Percentiles rank a stretch among this genome's conserved stretches.
phyloP scores from a whole-genome alignment of 177 flowering plant species.

The Telopea speciosissima region DNA sequence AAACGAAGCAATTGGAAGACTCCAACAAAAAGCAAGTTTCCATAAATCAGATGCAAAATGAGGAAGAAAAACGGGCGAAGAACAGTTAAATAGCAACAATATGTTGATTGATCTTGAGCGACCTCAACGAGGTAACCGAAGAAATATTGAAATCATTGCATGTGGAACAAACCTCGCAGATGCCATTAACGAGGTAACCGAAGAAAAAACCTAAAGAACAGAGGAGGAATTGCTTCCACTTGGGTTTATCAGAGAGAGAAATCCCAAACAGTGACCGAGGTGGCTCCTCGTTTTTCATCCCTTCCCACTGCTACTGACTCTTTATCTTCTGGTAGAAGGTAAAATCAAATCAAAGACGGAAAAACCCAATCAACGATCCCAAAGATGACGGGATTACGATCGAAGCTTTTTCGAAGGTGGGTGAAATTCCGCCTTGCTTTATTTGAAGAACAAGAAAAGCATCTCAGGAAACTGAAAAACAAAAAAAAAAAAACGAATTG shows the following conservation, averaged over 20 bases:
- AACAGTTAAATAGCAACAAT: no score
- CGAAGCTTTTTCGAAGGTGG: neutral
- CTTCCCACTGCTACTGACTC: neutral
- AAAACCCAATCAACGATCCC: neutral
- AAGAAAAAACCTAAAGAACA: slow-evolving; percentile 79
- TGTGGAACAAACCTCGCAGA: slow-evolving; percentile 51
- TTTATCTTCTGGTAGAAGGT: neutral
- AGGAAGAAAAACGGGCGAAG: no score
- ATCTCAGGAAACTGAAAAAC: no score
- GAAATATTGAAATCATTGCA: neutral
- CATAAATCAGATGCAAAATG: neutral
- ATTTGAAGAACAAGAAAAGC: no score
- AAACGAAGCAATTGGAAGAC: neutral
- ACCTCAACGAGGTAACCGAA: no score
- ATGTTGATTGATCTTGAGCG: no score
- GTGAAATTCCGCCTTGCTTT: neutral
- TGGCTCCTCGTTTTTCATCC: neutral
- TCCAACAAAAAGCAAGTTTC: no score
- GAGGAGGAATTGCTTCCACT: slow-evolving; percentile 59
- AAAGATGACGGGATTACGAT: neutral
- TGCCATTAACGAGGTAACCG: slow-evolving; percentile 70
- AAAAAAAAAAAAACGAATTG: no score
- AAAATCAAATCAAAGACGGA: neutral
- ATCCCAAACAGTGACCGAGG: slow-evolving; percentile 35
- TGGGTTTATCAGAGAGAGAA: slow-evolving; percentile 46